These are phyloP conservation scores for Staphylotrichum longicolle DNA, from an alignment of 495 filamentous ascomycete species.

Conservation along the genomic window DNA sequence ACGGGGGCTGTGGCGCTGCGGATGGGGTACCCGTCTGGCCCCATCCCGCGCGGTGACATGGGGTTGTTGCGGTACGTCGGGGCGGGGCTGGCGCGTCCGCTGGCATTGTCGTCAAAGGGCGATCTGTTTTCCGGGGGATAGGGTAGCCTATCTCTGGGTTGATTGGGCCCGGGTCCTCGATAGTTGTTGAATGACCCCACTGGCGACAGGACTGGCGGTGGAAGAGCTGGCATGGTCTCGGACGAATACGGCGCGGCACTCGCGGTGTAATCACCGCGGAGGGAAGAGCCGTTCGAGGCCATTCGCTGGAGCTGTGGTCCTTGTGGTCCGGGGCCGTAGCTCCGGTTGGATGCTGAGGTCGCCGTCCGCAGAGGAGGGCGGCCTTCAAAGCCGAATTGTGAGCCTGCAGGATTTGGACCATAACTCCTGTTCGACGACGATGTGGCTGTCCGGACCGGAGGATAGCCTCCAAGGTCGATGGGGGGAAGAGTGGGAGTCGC, in stretches of 20 bases:
- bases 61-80: constrained; percentile 35
- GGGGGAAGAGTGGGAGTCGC: constrained; percentile 44
- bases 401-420: constrained; percentile 29
- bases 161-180: constrained; percentile 27
- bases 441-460: constrained; percentile 30
- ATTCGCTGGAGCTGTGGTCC: constrained; percentile 38
- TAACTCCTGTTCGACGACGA: constrained; percentile 42
- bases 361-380: too few relatives aligned
- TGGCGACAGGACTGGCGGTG: constrained; percentile 35
- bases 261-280: constrained; percentile 27
- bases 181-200: constrained; percentile 30
- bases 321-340: neutral
- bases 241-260: constrained; percentile 36
- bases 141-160: constrained; percentile 13
- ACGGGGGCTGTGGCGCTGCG: constrained; percentile 36
- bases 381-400: too few relatives aligned
- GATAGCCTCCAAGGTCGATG: constrained; percentile 37
- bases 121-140: constrained; percentile 15
- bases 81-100: constrained; percentile 39
- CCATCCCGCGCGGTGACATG: constrained; percentile 32
- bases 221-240: constrained; percentile 37
- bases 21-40: constrained; percentile 33
- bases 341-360: too few relatives aligned
- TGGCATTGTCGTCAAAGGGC: constrained; percentile 14
- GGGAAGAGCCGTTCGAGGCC: constrained; percentile 19